Percentiles rank a stretch among this genome's conserved stretches.
These are phyloP conservation scores for Hippophae gyantsensis DNA, from an alignment of 306 rosid genomes.

Conservation along the genomic window DNA sequence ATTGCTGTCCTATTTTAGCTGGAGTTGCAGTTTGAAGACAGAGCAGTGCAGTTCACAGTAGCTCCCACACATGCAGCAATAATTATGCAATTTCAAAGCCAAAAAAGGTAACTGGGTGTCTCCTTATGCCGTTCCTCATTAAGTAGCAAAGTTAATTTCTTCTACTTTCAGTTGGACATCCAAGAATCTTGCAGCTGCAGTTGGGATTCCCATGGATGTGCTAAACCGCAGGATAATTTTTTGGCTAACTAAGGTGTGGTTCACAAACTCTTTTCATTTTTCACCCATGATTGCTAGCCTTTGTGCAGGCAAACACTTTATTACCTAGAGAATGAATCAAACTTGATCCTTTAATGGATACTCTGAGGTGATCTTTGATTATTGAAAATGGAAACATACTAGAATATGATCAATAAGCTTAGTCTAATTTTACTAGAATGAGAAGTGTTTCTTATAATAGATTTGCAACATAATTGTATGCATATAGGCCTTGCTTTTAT, in stretches of 20 bases:
- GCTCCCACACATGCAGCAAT: constrained; percentile 82
- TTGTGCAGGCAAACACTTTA: neutral
- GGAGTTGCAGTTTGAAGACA: constrained; percentile 89
- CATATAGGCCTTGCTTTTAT: too few relatives aligned
- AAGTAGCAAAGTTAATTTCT: constrained; percentile 6
- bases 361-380: too few relatives aligned
- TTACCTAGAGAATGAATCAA: too few relatives aligned
- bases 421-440: too few relatives aligned
- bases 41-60: constrained; percentile 66
- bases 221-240: constrained; percentile 69
- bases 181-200: constrained; percentile 61
- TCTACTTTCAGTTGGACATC: constrained; percentile 69
- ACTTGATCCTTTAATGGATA: too few relatives aligned
- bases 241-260: constrained; percentile 80
- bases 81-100: constrained; percentile 74
- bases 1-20: constrained; percentile 34
- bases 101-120: constrained; percentile 42
- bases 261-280: constrained; percentile 7
- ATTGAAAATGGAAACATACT: too few relatives aligned
- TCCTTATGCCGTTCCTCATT: constrained; percentile 10
- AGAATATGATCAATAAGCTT: too few relatives aligned
- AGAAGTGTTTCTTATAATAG: too few relatives aligned
- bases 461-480: too few relatives aligned
- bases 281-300: neutral
- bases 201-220: constrained; percentile 64